Conservation (phyloP, 2,329 filamentous ascomycete species). For the Botrytis porri region DNA sequence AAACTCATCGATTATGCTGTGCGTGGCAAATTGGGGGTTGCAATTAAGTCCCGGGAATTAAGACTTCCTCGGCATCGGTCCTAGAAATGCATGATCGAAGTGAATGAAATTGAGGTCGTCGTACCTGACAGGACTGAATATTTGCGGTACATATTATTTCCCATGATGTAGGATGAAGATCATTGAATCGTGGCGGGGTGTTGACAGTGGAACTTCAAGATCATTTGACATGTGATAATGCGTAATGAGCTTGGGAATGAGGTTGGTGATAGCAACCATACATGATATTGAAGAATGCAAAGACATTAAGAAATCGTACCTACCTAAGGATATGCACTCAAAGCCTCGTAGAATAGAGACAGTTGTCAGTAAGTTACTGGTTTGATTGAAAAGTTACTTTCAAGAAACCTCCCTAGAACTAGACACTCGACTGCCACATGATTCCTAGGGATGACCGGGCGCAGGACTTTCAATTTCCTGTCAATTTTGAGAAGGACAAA, state of each 20-base stretch:
- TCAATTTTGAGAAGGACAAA: neutral
- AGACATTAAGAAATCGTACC: neutral
- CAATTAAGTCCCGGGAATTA: neutral
- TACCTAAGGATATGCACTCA: neutral
- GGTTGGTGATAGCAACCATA: neutral
- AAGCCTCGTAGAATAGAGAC: neutral
- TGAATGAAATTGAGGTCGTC: neutral
- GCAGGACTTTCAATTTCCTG: neutral
- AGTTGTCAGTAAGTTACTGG: neutral
- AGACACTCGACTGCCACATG: neutral
- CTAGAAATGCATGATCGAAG: neutral
- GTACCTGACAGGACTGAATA: neutral
- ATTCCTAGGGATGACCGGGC: neutral
- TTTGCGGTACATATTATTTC: neutral
- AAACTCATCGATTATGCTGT: neutral
- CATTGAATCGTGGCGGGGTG: neutral
- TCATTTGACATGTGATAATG: constrained; percentile 12
- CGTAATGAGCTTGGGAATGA: constrained; percentile 3
- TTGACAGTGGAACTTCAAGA: neutral
- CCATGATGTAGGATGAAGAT: neutral
- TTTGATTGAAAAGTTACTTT: neutral
- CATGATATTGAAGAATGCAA: neutral
- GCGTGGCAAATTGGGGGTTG: neutral
- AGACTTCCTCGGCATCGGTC: neutral
- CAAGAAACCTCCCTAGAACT: neutral